Conservation (phyloP, 495 filamentous ascomycete species). For the Penicillium canescens region DNA sequence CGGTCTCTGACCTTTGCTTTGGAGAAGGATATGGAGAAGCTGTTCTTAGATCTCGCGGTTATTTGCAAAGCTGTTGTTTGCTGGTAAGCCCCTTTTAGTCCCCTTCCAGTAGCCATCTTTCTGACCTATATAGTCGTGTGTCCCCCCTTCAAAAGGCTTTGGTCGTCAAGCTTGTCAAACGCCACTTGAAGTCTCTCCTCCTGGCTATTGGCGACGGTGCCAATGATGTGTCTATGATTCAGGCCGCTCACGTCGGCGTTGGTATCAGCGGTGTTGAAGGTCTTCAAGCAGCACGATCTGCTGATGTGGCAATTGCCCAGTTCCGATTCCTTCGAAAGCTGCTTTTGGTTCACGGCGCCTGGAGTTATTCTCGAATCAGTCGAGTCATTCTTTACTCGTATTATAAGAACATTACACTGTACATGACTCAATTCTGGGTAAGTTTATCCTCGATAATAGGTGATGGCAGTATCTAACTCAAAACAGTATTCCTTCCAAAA, state of each 20-base stretch:
- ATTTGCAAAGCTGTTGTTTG: conserved; percentile 98
- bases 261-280: conserved; percentile 98
- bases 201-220: conserved; percentile 97
- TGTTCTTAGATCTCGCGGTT: conserved; percentile 90
- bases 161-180: conserved; percentile 98
- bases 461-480: conserved; percentile 33
- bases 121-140: conserved; percentile 64
- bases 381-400: conserved; percentile 98
- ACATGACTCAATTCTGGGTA: conserved; percentile 99
- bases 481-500: conserved; percentile 93
- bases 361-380: conserved; percentile 96
- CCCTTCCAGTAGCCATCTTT: neutral
- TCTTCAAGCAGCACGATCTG: conserved; percentile 95
- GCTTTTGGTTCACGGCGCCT: conserved; percentile 92
- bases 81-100: conserved; percentile 55
- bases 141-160: conserved; percentile 98
- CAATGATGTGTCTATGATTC: conserved; percentile 99
- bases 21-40: conserved; percentile 90
- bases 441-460: conserved; percentile 23
- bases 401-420: conserved; percentile 98
- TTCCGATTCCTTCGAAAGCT: conserved; percentile 96
- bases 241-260: conserved; percentile 97
- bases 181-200: conserved; percentile 87
- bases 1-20: conserved; percentile 92
- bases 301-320: conserved; percentile 94